These are phyloP conservation scores for Pseudonectria foliicola DNA, from an alignment of 2,329 filamentous ascomycete genomes.

Conservation along the genomic window DNA sequence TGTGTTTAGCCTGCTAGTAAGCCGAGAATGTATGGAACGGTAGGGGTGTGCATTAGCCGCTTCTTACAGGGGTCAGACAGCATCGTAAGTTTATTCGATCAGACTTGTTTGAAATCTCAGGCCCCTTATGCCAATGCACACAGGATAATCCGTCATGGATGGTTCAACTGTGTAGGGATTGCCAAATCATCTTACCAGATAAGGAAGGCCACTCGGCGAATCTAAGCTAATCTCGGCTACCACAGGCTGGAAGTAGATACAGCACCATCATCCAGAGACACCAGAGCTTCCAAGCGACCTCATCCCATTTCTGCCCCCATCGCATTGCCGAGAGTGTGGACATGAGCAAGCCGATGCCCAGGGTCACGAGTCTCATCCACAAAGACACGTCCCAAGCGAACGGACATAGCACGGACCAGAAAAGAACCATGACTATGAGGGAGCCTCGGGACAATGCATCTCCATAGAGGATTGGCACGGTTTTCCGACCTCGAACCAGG, in stretches of 20 bases:
- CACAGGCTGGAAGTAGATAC: constrained; percentile 13
- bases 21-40: no score
- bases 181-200: no score
- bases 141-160: no score
- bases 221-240: no score
- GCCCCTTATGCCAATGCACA: no score
- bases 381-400: constrained; percentile 5
- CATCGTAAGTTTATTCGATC: no score
- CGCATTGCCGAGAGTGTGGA: constrained; percentile 7
- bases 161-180: no score
- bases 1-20: no score
- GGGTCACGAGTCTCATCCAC: constrained; percentile 3
- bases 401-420: constrained; percentile 11
- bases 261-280: constrained; percentile 16
- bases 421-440: constrained; percentile 10
- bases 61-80: no score
- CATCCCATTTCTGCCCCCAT: constrained; percentile 13
- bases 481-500: constrained; percentile 16
- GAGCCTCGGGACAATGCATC: constrained; percentile 12
- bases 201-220: no score
- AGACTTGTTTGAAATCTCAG: no score
- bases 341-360: constrained; percentile 7
- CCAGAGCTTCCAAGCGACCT: constrained; percentile 19
- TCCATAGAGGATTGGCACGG: constrained; percentile 21
- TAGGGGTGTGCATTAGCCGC: no score